Conservation (phyloP, 176 grass and related monocot species). For the Aegilops longissima region DNA sequence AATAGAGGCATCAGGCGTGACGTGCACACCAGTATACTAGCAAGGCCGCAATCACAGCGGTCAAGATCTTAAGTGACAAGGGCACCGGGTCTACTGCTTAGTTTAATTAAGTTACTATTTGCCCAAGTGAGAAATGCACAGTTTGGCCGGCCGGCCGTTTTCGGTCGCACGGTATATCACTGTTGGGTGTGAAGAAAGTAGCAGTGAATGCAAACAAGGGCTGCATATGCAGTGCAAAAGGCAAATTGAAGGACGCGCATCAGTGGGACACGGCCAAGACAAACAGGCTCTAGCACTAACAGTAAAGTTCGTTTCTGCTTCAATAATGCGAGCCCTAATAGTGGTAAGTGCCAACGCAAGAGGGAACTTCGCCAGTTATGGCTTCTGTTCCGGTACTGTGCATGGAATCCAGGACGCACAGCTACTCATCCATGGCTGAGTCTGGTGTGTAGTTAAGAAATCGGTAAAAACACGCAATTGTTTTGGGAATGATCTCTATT, state of each 20-base stretch:
- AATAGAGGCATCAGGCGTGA: background rate
- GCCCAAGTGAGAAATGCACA: background rate
- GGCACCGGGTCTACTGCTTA: background rate
- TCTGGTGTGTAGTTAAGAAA: too few species aligned
- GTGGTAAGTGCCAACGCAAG: background rate
- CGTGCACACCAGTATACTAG: background rate
- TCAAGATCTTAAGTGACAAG: background rate
- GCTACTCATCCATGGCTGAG: background rate
- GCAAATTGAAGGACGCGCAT: background rate
- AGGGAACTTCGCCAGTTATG: too few species aligned
- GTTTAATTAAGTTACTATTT: background rate
- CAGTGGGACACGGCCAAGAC: constrained; percentile 12
- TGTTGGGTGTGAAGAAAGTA: background rate
- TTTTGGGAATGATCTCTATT: too few species aligned
- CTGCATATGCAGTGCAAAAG: background rate
- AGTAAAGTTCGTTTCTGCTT: constrained; percentile 16
- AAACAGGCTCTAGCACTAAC: constrained; percentile 24
- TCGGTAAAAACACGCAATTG: too few species aligned
- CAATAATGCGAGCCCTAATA: background rate
- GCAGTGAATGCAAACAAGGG: background rate
- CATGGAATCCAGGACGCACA: background rate
- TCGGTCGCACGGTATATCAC: constrained; percentile 1
- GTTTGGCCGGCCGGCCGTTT: background rate
- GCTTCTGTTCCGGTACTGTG: background rate
- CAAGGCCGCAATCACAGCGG: background rate